Conservation (phyloP, 352 stramenopile species). For the Phytophthora hibernalis region DNA sequence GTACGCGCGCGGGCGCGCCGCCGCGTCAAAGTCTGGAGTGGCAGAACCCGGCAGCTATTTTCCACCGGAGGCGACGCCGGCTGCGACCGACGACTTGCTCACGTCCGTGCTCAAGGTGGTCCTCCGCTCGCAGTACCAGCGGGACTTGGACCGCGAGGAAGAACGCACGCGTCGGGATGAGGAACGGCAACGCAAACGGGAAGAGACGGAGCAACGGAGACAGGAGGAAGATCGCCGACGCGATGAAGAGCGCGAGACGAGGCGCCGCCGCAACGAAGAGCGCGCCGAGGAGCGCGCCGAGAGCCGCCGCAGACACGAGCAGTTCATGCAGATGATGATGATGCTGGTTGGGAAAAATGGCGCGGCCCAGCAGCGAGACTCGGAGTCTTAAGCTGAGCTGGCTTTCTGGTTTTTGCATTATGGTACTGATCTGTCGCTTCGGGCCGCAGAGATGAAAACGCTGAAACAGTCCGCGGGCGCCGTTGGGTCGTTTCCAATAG, state of each 20-base stretch:
- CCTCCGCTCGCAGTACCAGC: conserved; percentile 46
- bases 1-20: conserved; percentile 4
- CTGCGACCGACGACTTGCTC: conserved; percentile 38
- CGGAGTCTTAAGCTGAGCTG: conserved; percentile 22
- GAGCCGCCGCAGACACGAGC: conserved; percentile 43
- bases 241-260: conserved; percentile 44
- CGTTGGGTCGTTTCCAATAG: conserved; percentile 47
- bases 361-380: conserved; percentile 17
- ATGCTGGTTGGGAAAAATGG: conserved; percentile 37
- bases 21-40: conserved; percentile 24
- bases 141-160: conserved; percentile 45
- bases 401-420: conserved; percentile 7
- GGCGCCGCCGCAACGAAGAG: conserved; percentile 38
- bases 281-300: conserved; percentile 41
- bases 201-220: conserved; percentile 40
- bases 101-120: conserved; percentile 46
- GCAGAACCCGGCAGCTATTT: conserved; percentile 27
- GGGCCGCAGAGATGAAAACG: conserved; percentile 4
- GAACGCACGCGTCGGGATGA: conserved; percentile 36
- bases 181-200: conserved; percentile 33
- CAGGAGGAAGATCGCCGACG: conserved; percentile 43
- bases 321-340: conserved; percentile 56
- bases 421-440: conserved; percentile 11
- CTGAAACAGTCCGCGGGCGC: conserved; percentile 24
- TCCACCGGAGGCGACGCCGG: conserved; percentile 26